These are phyloP conservation scores for Volvariella surrecta DNA, from an alignment of 1,284 basidiomycete genomes.

Conservation along the genomic window DNA sequence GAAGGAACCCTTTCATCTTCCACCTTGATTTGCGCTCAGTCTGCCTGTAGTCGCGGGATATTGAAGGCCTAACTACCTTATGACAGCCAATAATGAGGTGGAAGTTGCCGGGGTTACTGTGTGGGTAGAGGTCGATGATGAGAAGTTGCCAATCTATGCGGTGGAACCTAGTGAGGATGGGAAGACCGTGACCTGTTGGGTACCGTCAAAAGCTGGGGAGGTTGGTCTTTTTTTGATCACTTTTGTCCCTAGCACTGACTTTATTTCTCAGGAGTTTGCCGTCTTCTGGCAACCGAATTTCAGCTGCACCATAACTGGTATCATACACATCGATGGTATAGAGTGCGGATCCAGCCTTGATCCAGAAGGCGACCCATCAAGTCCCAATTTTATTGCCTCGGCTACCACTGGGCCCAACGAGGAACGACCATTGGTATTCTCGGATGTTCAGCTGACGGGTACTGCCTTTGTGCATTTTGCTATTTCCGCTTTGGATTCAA, in stretches of 20 bases:
- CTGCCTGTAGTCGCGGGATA: no score
- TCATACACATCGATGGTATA: no score
- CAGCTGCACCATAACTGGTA: no score
- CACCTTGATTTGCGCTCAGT: no score
- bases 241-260: background rate
- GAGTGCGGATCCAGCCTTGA: no score
- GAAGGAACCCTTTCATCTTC: no score
- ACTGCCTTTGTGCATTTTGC: background rate
- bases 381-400: no score
- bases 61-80: no score
- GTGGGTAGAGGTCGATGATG: slow-evolving; percentile 14
- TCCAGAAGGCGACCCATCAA: no score
- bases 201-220: slow-evolving; percentile 16
- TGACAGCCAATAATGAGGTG: no score
- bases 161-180: slow-evolving; percentile 5
- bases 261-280: slow-evolving; percentile 3
- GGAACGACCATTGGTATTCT: slow-evolving; percentile 7
- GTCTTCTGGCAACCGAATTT: no score
- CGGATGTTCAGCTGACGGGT: slow-evolving; percentile 7
- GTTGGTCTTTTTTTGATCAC: slow-evolving; percentile 4
- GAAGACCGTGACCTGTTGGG: slow-evolving; percentile 13
- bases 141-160: slow-evolving; percentile 10
- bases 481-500: background rate
- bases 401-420: background rate
- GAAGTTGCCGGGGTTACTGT: background rate